These are phyloP conservation scores for Boletus subcaerulescens DNA, from an alignment of 768 basidiomycete species.

Conservation along the genomic window DNA sequence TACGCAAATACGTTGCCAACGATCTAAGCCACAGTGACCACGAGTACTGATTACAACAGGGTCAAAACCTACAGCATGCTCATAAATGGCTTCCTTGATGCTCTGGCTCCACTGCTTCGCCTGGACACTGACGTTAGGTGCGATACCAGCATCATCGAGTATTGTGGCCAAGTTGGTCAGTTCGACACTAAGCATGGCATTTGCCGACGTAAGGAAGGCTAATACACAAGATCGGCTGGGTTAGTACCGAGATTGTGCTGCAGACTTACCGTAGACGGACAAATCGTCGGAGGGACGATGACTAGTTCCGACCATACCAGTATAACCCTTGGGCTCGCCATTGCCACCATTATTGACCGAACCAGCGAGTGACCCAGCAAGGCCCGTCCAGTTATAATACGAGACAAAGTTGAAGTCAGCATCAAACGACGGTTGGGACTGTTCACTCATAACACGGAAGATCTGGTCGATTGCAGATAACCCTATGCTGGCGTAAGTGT, in stretches of 20 bases:
- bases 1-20: slow-evolving; percentile 70
- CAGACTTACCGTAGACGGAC: slow-evolving; percentile 54
- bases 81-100: slow-evolving; percentile 61
- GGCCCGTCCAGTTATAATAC: slow-evolving; percentile 82
- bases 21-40: slow-evolving; percentile 38
- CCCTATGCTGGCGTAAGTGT: slow-evolving; percentile 43
- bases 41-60: not conserved
- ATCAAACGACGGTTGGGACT: slow-evolving; percentile 70
- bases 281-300: slow-evolving; percentile 77
- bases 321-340: slow-evolving; percentile 72
- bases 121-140: slow-evolving; percentile 48
- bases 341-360: slow-evolving; percentile 66
- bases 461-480: slow-evolving; percentile 63
- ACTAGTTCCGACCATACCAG: slow-evolving; percentile 72
- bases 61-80: slow-evolving; percentile 45
- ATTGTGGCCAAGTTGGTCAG: slow-evolving; percentile 57
- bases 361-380: slow-evolving; percentile 54
- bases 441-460: slow-evolving; percentile 73
- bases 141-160: slow-evolving; percentile 47
- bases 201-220: slow-evolving; percentile 78
- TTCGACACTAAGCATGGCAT: slow-evolving; percentile 82
- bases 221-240: not conserved
- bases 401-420: slow-evolving; percentile 69
- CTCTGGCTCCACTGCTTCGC: slow-evolving; percentile 58
- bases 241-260: not conserved